Conservation (phyloP, 2,329 filamentous ascomycete species). For the Cladobotryum protrusum region DNA sequence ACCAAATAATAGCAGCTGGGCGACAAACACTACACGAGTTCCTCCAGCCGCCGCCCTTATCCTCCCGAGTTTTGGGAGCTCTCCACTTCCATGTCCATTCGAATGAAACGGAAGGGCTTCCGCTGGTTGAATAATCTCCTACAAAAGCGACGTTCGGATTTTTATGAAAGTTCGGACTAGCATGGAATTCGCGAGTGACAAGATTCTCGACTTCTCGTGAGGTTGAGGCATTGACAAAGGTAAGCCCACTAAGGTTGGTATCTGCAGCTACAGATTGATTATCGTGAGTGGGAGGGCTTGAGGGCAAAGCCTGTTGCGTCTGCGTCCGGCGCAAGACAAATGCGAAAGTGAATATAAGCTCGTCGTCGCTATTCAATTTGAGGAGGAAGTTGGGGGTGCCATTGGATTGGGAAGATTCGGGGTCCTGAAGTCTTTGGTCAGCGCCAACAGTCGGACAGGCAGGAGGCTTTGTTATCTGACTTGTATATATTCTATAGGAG, state of each 20-base stretch:
- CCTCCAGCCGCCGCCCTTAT: constrained; percentile 86
- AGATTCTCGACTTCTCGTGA: constrained; percentile 85
- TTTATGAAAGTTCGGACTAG: constrained; percentile 94
- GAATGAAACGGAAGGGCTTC: constrained; percentile 78
- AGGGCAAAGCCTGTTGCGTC: constrained; percentile 25
- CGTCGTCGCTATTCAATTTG: constrained; percentile 83
- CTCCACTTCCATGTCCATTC: constrained; percentile 98
- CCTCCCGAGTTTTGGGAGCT: constrained; percentile 74
- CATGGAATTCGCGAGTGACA: constrained; percentile 91
- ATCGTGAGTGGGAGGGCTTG: constrained; percentile 42
- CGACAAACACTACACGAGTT: constrained; percentile 78
- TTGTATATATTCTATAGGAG: constrained; percentile 85
- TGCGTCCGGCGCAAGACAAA: constrained; percentile 64
- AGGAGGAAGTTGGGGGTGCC: constrained; percentile 69
- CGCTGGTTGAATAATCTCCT: constrained; percentile 82
- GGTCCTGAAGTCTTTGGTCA: constrained; percentile 54
- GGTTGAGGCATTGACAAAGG: constrained; percentile 85
- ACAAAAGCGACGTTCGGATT: constrained; percentile 93
- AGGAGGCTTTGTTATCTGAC: constrained; percentile 42
- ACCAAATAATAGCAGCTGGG: neutral
- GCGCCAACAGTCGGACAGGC: constrained; percentile 9
- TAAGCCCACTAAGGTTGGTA: constrained; percentile 79
- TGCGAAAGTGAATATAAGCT: constrained; percentile 87
- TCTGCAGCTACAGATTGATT: constrained; percentile 49
- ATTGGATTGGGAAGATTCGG: constrained; percentile 50